Percentiles rank a stretch among this genome's conserved stretches.
Conservation (phyloP, 2,329 filamentous ascomycete genomes). For the Apiospora arundinis region DNA sequence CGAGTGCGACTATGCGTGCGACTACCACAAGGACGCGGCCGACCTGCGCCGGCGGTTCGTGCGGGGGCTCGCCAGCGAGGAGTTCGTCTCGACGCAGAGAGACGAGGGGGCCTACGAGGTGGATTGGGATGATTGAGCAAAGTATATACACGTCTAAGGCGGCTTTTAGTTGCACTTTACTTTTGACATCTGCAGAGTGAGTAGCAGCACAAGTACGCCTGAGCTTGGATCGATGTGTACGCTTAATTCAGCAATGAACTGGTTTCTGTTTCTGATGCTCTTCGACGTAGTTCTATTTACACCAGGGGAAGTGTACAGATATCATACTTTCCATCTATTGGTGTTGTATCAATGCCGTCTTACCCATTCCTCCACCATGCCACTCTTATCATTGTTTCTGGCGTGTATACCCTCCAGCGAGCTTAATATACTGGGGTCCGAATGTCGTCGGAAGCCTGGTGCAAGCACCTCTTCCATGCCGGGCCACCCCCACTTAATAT, state of each 20-base stretch:
- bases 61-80: slow-evolving; percentile 62
- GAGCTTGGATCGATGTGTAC: background rate
- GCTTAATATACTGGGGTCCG: too few species aligned
- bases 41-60: slow-evolving; percentile 64
- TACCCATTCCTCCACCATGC: slow-evolving; percentile 67
- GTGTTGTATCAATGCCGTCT: background rate
- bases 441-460: too few species aligned
- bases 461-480: too few species aligned
- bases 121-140: slow-evolving; percentile 56
- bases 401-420: too few species aligned
- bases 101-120: slow-evolving; percentile 63
- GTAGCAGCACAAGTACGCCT: background rate
- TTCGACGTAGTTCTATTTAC: background rate
- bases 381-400: slow-evolving; percentile 48
- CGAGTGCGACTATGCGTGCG: slow-evolving; percentile 76
- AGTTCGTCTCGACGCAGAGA: slow-evolving; percentile 69
- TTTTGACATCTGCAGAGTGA: background rate
- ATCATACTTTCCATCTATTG: background rate
- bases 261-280: too few species aligned
- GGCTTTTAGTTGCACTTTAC: background rate
- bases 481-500: too few species aligned
- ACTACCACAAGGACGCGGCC: slow-evolving; percentile 74
- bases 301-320: background rate
- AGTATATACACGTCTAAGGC: background rate
- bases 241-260: background rate